These are phyloP conservation scores for Gigaspora rosea DNA, from an alignment of 192 early-diverging fungal species.

Conservation along the genomic window DNA sequence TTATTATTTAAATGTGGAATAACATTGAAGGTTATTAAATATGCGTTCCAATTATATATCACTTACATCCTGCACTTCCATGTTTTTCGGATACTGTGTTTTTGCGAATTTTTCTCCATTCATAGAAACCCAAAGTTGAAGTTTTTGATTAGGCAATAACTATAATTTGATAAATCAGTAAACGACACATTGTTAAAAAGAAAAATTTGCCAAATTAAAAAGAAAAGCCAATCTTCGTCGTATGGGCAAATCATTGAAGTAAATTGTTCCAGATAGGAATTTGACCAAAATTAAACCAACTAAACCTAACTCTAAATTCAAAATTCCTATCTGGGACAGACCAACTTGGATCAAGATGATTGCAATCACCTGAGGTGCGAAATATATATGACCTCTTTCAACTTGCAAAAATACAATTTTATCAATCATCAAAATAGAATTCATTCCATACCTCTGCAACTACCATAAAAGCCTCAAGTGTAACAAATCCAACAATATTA, in stretches of 20 bases:
- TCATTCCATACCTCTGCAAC: constrained; percentile 60
- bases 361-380: too few species aligned
- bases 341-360: too few species aligned
- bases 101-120: constrained; percentile 70
- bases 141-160: constrained; percentile 41
- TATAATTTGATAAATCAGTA: neutral
- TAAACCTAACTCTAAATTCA: too few species aligned
- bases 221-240: neutral
- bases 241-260: too few species aligned
- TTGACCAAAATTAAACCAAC: too few species aligned
- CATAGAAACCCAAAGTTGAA: constrained; percentile 66
- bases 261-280: too few species aligned
- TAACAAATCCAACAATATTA: constrained; percentile 76
- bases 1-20: too few species aligned
- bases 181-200: neutral
- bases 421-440: neutral
- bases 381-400: neutral
- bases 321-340: too few species aligned
- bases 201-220: neutral
- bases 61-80: constrained; percentile 39
- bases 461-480: constrained; percentile 79
- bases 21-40: too few species aligned
- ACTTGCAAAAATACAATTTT: neutral
- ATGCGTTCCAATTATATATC: too few species aligned
- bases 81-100: constrained; percentile 79